Evolutionary conservation across 1,139 yeast genomes (phyloP).

Genomic region (Yamadazyma triangularis): DNA sequence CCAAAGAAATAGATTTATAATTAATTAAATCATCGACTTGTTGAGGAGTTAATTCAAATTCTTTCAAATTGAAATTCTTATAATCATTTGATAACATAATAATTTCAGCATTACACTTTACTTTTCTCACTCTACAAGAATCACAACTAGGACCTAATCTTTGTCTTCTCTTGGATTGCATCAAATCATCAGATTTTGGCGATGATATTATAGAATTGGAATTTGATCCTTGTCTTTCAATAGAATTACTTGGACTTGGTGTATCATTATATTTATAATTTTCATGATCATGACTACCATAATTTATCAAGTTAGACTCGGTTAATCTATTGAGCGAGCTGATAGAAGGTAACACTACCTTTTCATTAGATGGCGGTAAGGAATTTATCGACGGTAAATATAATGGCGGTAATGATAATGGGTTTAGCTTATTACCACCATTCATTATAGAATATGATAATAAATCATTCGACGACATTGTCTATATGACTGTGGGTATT

Average conservation of each 20-base stretch:
- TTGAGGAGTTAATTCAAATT: slow-evolving; percentile 9
- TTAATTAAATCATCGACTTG: slow-evolving; percentile 4
- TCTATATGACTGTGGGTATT: too few relatives aligned
- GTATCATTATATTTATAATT: slow-evolving; percentile 1
- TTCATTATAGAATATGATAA: slow-evolving; percentile 32
- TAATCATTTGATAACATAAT: slow-evolving; percentile 14
- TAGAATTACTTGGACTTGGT: background rate
- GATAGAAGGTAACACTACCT: slow-evolving; percentile 16
- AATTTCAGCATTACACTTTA: slow-evolving; percentile 70
- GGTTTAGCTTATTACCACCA: slow-evolving; percentile 11
- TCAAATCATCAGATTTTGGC: slow-evolving; percentile 1
- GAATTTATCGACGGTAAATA: slow-evolving; percentile 6
- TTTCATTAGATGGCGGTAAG: slow-evolving; percentile 6
- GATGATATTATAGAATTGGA: background rate
- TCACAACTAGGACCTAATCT: slow-evolving; percentile 77
- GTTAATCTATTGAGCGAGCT: slow-evolving; percentile 11
- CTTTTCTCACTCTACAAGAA: slow-evolving; percentile 64
- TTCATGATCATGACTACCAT: slow-evolving; percentile 1
- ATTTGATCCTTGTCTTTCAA: background rate
- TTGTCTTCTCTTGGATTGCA: slow-evolving; percentile 43
- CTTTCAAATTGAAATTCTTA: slow-evolving; percentile 6
- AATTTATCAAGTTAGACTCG: slow-evolving; percentile 13
- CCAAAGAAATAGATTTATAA: slow-evolving; percentile 3
- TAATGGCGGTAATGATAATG: slow-evolving; percentile 8
- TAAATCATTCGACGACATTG: slow-evolving; percentile 24